phyloP scores from a whole-genome alignment of 2,329 filamentous ascomycete species.

The Cryphonectria carpinicola region DNA sequence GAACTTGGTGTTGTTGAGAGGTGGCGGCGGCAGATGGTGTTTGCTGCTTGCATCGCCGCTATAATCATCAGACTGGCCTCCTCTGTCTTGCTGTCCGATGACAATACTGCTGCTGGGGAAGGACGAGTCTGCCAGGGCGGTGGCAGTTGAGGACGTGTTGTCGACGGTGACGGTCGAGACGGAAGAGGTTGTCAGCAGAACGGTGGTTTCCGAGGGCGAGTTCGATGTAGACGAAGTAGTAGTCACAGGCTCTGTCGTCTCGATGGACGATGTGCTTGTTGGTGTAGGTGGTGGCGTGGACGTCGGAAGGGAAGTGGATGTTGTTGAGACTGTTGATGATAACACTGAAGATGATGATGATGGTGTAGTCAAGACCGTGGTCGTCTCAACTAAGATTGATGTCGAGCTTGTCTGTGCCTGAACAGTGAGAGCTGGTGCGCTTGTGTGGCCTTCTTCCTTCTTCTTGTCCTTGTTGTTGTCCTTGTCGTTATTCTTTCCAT shows the following conservation, averaged over 20 bases:
- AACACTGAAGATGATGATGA: background rate
- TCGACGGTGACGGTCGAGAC: constrained; percentile 9
- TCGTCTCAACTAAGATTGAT: background rate
- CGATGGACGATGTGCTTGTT: background rate
- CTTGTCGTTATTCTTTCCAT: background rate
- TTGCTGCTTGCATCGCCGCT: background rate
- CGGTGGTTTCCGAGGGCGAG: background rate
- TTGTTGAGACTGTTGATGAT: background rate
- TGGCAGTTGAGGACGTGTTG: background rate
- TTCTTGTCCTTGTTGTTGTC: constrained; percentile 4
- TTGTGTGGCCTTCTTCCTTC: background rate
- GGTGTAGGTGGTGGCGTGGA: background rate
- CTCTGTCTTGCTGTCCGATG: constrained; percentile 6
- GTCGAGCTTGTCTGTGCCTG: background rate
- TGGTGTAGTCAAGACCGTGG: background rate
- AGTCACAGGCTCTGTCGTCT: background rate
- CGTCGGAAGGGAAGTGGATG: background rate
- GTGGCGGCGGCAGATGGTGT: background rate
- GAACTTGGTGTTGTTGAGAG: constrained; percentile 17
- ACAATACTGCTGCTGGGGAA: background rate
- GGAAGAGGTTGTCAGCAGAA: constrained; percentile 7
- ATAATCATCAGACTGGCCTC: background rate
- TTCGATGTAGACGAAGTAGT: background rate
- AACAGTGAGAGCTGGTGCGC: background rate
- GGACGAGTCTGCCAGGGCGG: background rate